These are phyloP conservation scores for Boletus rufocinnamomeus DNA, from an alignment of 768 basidiomycete species.

Conservation along the genomic window DNA sequence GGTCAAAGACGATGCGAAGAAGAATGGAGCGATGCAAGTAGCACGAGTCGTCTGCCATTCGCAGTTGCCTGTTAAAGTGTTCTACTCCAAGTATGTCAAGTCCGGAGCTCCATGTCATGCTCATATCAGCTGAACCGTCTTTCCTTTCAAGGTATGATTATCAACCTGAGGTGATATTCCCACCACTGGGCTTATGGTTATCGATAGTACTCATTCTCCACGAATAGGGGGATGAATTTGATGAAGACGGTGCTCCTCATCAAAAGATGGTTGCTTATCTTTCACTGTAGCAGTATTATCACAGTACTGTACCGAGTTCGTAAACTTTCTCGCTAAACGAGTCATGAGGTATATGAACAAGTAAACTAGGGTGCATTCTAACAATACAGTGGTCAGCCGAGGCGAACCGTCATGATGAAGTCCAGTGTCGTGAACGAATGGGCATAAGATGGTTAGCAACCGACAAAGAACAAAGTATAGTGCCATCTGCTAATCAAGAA, in stretches of 20 bases:
- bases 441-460: conserved; percentile 37
- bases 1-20: conserved; percentile 45
- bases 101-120: conserved; percentile 7
- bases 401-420: conserved; percentile 36
- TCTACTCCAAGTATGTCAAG: conserved; percentile 68
- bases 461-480: conserved; percentile 22
- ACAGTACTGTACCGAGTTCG: conserved; percentile 26
- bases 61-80: conserved; percentile 65
- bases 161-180: conserved; percentile 54
- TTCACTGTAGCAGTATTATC: conserved; percentile 40
- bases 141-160: conserved; percentile 63
- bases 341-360: conserved; percentile 35
- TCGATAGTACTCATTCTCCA: conserved; percentile 29
- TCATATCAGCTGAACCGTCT: conserved; percentile 16
- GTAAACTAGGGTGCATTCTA: conserved; percentile 38
- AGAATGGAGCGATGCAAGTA: conserved; percentile 25
- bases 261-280: conserved; percentile 74
- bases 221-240: conserved; percentile 67
- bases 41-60: conserved; percentile 62
- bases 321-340: conserved; percentile 21
- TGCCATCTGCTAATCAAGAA: conserved; percentile 16
- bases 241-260: conserved; percentile 84
- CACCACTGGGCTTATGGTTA: conserved; percentile 12
- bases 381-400: conserved; percentile 41
- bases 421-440: conserved; percentile 34